Conservation (phyloP, 2,329 filamentous ascomycete genomes). For the Pestalotiopsis sp. region DNA sequence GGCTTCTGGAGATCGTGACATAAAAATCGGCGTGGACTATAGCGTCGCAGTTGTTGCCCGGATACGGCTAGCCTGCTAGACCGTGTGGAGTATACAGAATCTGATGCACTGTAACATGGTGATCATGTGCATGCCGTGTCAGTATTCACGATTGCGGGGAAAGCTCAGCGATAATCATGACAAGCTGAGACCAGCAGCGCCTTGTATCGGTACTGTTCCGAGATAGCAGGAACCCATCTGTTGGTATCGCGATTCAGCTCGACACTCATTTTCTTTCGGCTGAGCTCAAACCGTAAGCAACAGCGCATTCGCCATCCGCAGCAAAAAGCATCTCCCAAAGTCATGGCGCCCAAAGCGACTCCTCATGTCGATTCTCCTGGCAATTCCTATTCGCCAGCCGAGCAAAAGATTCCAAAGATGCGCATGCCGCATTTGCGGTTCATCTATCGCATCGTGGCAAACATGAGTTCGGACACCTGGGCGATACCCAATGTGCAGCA, state of each 20-base stretch:
- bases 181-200: not conserved
- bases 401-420: conserved; percentile 16
- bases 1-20: not conserved
- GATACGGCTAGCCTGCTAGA: not conserved
- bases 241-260: too few relatives aligned
- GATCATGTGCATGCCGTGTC: not conserved
- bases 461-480: conserved; percentile 18
- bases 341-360: not conserved
- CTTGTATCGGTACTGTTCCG: not conserved
- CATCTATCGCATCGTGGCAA: conserved; percentile 23
- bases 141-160: not conserved
- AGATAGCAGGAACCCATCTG: not conserved
- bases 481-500: conserved; percentile 18
- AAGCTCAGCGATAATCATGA: not conserved
- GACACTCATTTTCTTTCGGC: too few relatives aligned
- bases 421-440: conserved; percentile 22
- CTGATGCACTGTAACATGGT: not conserved
- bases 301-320: not conserved
- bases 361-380: conserved; percentile 12
- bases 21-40: not conserved
- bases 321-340: not conserved
- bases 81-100: not conserved
- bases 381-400: conserved; percentile 7
- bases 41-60: not conserved
- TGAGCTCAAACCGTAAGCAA: not conserved